Evolutionary conservation across 2,329 filamentous ascomycete species (phyloP).

Genomic region (Xylaria arbuscula): DNA sequence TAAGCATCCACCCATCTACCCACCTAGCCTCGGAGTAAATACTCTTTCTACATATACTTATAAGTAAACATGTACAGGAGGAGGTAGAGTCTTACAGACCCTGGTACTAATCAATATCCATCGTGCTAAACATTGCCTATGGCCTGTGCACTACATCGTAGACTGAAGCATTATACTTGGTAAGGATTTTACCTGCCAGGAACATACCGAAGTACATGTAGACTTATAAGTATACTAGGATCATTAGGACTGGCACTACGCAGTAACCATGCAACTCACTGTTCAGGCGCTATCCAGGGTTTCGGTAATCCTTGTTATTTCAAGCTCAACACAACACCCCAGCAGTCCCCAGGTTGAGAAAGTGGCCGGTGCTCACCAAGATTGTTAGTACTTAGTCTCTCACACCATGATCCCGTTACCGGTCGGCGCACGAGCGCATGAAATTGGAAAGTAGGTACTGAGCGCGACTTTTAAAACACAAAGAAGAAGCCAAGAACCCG

Average conservation of each 20-base stretch:
- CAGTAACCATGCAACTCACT: neutral
- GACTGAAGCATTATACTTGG: no score
- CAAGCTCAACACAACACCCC: neutral
- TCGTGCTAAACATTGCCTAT: neutral
- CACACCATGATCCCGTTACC: slow-evolving; percentile 4
- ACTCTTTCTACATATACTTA: no score
- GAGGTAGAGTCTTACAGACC: neutral
- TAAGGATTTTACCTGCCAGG: no score
- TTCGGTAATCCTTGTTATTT: neutral
- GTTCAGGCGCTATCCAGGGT: neutral
- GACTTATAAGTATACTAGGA: neutral
- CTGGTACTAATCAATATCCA: neutral
- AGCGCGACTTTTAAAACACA: slow-evolving; percentile 5
- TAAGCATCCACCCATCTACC: neutral
- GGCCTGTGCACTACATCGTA: no score
- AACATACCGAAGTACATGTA: no score
- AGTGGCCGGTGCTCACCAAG: neutral
- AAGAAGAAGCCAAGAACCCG: slow-evolving; percentile 13
- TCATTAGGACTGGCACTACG: neutral
- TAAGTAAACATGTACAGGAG: no score
- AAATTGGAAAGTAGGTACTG: neutral
- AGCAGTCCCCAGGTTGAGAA: neutral
- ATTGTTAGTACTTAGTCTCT: neutral
- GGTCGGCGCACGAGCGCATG: neutral
- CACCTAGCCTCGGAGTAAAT: neutral